Base-by-base conservation (phyloP, 139 green algal genomes). In the Raphidocelis subcapitata region DNA sequence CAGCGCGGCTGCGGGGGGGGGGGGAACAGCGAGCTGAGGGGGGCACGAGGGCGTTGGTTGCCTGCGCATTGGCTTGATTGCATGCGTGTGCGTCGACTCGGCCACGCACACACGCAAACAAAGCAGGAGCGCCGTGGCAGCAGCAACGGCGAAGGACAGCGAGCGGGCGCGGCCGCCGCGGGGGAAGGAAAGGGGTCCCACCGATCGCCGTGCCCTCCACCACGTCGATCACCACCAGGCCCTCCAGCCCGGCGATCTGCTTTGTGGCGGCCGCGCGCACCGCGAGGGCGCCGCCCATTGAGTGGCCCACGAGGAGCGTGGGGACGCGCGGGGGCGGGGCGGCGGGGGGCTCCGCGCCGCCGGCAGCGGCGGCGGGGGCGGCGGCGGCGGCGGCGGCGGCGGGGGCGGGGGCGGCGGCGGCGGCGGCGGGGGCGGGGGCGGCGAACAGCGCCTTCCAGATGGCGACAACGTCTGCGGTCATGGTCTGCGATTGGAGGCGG, bases 151-250 rank as follows among this genome's bases (percentile, higher is more conserved):
- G 32, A 5, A 32, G 32, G 41, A 15, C 8, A 70, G 10, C 35
- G 33, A 18, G 10, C 24, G 10, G 59, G 41, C 64, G 12, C 3
- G 2, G 37, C 64, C 36, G 36, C 3, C 4, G 3, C 26, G 37
- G 59, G 4, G 37, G 10, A 5, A 3, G 15, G 24, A 10, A 57
- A n/a, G n/a, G n/a, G 47, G 41, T 51, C 81, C 47, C 62, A 92
- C 86, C 82, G 5, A 96, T 23, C 29, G 93, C 93, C 0, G 90
- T 94, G 35, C 92, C 94, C 77, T 97, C 93, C 31, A 97, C 93
- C 41, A 98, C 92, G 69, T 98, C 94, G n/a, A 98, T 88, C 15
- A 97, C 89, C 24, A 95, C 79, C 32, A 95, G n/a, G 0, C 92
- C 94, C 35, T 87, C 78, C 28, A 97, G 70, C 26, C 56, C 52